These are phyloP conservation scores for Mycena crocata DNA, from an alignment of 768 basidiomycete genomes.

Conservation along the genomic window DNA sequence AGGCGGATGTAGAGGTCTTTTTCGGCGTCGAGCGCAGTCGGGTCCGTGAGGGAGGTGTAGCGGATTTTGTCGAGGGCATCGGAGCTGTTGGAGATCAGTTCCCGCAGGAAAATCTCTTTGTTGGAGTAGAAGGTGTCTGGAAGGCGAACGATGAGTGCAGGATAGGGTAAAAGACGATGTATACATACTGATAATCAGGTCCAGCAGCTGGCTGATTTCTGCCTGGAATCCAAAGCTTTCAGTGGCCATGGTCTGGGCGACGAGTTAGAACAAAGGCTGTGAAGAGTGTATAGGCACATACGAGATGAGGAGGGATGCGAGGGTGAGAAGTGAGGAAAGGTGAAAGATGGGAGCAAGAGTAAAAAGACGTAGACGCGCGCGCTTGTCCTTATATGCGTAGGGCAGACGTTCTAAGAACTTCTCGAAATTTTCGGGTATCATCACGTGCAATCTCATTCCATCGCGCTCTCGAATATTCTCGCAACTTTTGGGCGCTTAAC, in stretches of 20 bases:
- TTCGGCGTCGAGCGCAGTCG: slow-evolving; percentile 86
- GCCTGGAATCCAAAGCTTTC: slow-evolving; percentile 98
- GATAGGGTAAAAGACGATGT: slow-evolving; percentile 13
- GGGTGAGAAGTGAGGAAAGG: slow-evolving; percentile 34
- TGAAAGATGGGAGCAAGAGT: slow-evolving; percentile 34
- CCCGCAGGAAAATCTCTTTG: slow-evolving; percentile 99
- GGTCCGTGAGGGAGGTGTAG: slow-evolving; percentile 95
- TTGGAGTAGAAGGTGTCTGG: slow-evolving; percentile 99
- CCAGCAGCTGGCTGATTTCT: slow-evolving; percentile 98
- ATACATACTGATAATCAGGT: slow-evolving; percentile 95
- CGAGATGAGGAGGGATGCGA: slow-evolving; percentile 23
- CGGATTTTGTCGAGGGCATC: slow-evolving; percentile 99
- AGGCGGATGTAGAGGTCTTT: slow-evolving; percentile 97
- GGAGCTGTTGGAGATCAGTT: slow-evolving; percentile 95
- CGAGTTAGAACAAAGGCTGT: slow-evolving; percentile 28
- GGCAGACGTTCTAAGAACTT: slow-evolving; percentile 26
- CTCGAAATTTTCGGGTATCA: slow-evolving; percentile 54
- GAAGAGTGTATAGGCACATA: slow-evolving; percentile 38
- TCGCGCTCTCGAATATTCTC: too few species aligned
- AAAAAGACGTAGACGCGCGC: slow-evolving; percentile 18
- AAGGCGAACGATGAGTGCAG: slow-evolving; percentile 23
- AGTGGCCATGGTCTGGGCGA: slow-evolving; percentile 65
- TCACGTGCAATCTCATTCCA: too few species aligned
- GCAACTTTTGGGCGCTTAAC: too few species aligned
- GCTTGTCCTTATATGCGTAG: slow-evolving; percentile 13